Evolutionary conservation across 2,329 filamentous ascomycete genomes (phyloP), one percentile per base, ranked within the genome.

Genomic region (Trichoderma sp.): DNA sequence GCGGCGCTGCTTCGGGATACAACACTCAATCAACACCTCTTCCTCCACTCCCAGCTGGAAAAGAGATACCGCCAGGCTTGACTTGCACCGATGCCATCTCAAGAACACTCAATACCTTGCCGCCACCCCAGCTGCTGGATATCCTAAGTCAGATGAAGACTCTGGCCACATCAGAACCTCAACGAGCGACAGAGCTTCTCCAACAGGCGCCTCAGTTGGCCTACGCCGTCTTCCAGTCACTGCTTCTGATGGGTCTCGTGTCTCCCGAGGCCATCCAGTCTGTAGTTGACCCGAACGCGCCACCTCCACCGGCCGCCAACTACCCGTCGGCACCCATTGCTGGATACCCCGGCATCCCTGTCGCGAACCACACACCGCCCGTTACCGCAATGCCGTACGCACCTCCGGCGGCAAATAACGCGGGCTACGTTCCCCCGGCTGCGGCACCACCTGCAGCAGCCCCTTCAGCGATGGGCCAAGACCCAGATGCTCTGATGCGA

Each of bases 111-210:
- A 90, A 92, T 71, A 93, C 93, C 3, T 87, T 98, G 0, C 93
- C 94, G 0, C 91, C 94, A 0, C 88, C 92, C 7, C 94, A 98
- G 79, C 89, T 99, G 3, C 91, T 98, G 74, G 95, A 97, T 74
- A 94, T 97, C 69, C 88, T 99, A 70, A 89, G 91, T 10, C 94
- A 98, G 79, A 96, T 98, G 92, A 98, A 98, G 81, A 88, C 90
- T 3, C 85, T 98, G 14, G 93, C 93, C n/a, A 88, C 89, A 62
- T 88, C 86, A 29, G 94, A 98, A 74, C 94, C 95, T 2, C 86
- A 87, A 24, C 92, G 93, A 77, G 94, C 94, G 4, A 94, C 91
- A 0, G 93, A 97, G 76, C 88, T 98, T 52, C 88, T 99, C 53
- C 87, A 91, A 71, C 91, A 95, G 82, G 94, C 94, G 1, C 96